Evolutionary conservation across 1,284 basidiomycete species (phyloP), one percentile per base, ranked within the genome.

Genomic region (Psilocybe mexicana): DNA sequence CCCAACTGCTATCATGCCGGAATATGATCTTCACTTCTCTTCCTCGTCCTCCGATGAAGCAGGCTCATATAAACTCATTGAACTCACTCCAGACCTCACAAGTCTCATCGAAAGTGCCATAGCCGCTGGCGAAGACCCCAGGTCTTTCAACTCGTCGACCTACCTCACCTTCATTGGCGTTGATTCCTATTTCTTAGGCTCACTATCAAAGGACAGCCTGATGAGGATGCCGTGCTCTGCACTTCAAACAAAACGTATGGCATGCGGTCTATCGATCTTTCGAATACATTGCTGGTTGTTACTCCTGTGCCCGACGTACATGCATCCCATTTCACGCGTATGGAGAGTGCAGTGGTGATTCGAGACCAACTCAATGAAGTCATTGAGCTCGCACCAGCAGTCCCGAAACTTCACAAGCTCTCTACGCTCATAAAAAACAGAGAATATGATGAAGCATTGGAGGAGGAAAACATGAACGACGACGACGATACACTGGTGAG

Each of bases 181-280:
- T 57, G 10, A 55, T 54, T 47, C 28, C 43, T 24, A 18, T 14
- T 43, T 38, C 25, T 7, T 76, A 24, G 86, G 88, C 57, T 65
- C 43, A 63, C 50, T 43, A 89, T 98, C 73, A 94, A 94, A 70
- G 95, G 95, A 0, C 77, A 85, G 43, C 72, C 84, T 1, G 81
- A 81, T 18, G 94, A 96, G 67, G 91, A 96, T 65, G 94, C 94
- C 0, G 93, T 96, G 0, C 75, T 96, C 3, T 96, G 94, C 69
- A 95, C 93, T 0, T 64, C 78, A 0, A 79, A 87, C 60, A 86
- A 84, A 69, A 97, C 94, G 0, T 97, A 90, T 70, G 71, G 82
- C 0, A 76, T 97, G 25, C 87, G 94, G 58, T 90, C 93, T 0
- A 87, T 97, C 6, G 80, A 84, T 2, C 77, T 96, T 47, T 96